phyloP scores from a whole-genome alignment of 768 basidiomycete genomes.

The Lactifluus piperatus region DNA sequence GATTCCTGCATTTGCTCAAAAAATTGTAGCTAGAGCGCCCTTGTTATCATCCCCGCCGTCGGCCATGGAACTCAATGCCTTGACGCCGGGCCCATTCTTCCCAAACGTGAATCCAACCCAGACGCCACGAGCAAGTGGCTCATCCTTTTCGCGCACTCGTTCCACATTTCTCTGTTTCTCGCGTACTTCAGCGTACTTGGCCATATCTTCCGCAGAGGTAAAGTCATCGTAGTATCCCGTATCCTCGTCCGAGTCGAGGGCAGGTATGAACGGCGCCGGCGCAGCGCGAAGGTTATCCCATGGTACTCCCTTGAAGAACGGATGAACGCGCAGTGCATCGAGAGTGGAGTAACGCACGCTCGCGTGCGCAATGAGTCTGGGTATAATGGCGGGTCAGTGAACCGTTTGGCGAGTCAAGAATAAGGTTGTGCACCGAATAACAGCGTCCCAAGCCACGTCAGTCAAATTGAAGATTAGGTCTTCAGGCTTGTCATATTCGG shows the following conservation, averaged over 20 bases:
- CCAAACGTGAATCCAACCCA: slow-evolving; percentile 93
- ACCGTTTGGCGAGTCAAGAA: not conserved
- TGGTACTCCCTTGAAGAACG: slow-evolving; percentile 69
- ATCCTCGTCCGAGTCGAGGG: slow-evolving; percentile 89
- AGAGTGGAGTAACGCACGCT: slow-evolving; percentile 72
- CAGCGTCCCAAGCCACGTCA: slow-evolving; percentile 90
- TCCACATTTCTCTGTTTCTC: slow-evolving; percentile 97
- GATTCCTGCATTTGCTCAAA: slow-evolving; percentile 18
- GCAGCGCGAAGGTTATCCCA: slow-evolving; percentile 76
- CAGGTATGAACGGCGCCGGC: slow-evolving; percentile 87
- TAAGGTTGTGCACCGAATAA: slow-evolving; percentile 54
- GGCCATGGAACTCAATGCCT: slow-evolving; percentile 27
- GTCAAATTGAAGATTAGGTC: slow-evolving; percentile 94
- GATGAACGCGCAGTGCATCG: slow-evolving; percentile 60
- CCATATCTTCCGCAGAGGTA: slow-evolving; percentile 86
- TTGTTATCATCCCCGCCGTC: slow-evolving; percentile 23
- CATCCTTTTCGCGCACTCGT: slow-evolving; percentile 81
- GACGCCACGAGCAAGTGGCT: slow-evolving; percentile 58
- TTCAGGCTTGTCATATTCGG: slow-evolving; percentile 92
- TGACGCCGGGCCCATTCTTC: slow-evolving; percentile 67
- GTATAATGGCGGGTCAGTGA: not conserved
- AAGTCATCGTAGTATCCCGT: slow-evolving; percentile 95
- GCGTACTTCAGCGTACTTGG: slow-evolving; percentile 95
- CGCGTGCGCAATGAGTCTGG: slow-evolving; percentile 80
- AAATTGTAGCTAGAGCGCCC: slow-evolving; percentile 30